Evolutionary conservation across 2,329 filamentous ascomycete genomes (phyloP).

Genomic region (Penicillium sp.): DNA sequence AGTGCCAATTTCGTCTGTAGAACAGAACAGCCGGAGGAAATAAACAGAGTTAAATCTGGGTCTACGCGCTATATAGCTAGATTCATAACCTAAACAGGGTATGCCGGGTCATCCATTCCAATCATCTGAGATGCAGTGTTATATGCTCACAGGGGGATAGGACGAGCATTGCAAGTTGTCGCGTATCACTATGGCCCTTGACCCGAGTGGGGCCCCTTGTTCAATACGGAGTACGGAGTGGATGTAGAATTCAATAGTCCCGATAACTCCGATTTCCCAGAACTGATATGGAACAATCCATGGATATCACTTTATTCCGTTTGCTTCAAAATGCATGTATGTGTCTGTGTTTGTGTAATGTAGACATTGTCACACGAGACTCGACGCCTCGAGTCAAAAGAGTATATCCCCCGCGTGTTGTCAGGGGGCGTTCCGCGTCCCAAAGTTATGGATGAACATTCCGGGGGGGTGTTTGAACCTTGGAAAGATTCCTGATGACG

Average conservation of each 20-base stretch:
- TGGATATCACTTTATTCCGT: no score
- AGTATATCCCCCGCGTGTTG: background rate
- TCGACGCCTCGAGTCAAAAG: background rate
- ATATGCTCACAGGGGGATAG: background rate
- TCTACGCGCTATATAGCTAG: constrained; percentile 22
- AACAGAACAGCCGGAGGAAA: background rate
- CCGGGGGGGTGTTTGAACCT: background rate
- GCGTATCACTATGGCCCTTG: constrained; percentile 6
- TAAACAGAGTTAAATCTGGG: background rate
- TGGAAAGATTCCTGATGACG: constrained; percentile 19
- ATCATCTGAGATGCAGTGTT: constrained; percentile 6
- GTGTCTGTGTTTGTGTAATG: background rate
- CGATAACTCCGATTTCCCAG: background rate
- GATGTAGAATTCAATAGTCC: background rate
- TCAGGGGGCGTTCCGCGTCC: constrained; percentile 1
- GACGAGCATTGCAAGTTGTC: constrained; percentile 8
- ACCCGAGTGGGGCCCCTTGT: background rate
- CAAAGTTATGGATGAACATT: constrained; percentile 20
- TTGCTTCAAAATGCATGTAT: background rate
- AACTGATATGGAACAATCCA: background rate
- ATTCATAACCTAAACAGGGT: constrained; percentile 9
- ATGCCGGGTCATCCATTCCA: constrained; percentile 19
- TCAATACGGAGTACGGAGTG: no score
- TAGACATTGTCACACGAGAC: background rate
- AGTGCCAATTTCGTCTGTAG: background rate